Evolutionary conservation across 192 early-diverging fungal species (phyloP).

Genomic region (Entrophospora sp.): DNA sequence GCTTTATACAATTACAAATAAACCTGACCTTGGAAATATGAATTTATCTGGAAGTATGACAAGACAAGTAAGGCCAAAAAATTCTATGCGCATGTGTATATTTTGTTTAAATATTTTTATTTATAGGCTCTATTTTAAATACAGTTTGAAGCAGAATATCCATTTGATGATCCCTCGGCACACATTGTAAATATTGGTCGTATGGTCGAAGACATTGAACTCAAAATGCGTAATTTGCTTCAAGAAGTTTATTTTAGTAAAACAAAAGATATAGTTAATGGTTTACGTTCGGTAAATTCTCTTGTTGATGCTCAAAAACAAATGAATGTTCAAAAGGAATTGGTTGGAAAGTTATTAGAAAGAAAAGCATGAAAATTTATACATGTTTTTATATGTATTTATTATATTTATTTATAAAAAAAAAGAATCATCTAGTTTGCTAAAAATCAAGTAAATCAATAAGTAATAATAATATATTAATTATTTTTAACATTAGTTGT

Average conservation of each 20-base stretch:
- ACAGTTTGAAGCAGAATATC: slow-evolving; percentile 76
- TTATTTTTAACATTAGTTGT: too few species aligned
- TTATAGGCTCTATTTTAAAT: too few species aligned
- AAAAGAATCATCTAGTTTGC: too few species aligned
- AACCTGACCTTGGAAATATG: slow-evolving; percentile 57
- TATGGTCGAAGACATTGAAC: slow-evolving; percentile 98
- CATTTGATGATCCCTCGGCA: slow-evolving; percentile 59
- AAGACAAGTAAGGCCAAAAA: slow-evolving; percentile 55
- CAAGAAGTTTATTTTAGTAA: slow-evolving; percentile 98
- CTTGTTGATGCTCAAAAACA: slow-evolving; percentile 69
- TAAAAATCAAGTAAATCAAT: too few species aligned
- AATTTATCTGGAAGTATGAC: slow-evolving; percentile 91
- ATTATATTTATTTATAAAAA: too few species aligned
- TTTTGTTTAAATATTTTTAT: neutral
- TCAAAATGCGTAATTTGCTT: slow-evolving; percentile 90
- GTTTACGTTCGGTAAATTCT: slow-evolving; percentile 69
- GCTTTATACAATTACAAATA: slow-evolving; percentile 77
- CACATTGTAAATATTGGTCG: slow-evolving; percentile 93
- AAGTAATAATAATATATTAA: too few species aligned
- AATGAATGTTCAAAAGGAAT: slow-evolving; percentile 69
- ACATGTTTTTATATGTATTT: too few species aligned
- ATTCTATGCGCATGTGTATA: neutral
- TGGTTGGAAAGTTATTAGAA: slow-evolving; percentile 62
- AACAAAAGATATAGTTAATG: slow-evolving; percentile 94
- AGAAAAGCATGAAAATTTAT: slow-evolving; percentile 17